A percentile compares a stretch with the other conserved stretches of the same genome.
phyloP scores from a whole-genome alignment of 805 yeast genomes.

The Tanozyma kutaoensis region DNA sequence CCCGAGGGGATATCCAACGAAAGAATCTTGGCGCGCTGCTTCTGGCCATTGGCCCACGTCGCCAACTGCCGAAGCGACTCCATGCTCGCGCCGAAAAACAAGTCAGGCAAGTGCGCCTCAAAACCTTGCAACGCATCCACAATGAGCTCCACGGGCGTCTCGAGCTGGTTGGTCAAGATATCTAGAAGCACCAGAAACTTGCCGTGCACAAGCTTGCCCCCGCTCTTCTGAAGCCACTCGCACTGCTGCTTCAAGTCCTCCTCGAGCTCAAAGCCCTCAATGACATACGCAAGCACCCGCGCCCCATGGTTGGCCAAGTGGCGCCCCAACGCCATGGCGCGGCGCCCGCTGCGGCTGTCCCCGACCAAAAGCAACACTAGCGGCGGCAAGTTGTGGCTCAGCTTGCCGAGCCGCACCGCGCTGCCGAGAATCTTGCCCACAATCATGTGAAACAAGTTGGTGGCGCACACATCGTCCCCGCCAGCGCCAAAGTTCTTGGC shows the following conservation, averaged over 20 bases:
- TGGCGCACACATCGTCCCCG: constrained; percentile 53
- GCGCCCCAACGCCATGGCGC: constrained; percentile 70
- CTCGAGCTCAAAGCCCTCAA: constrained; percentile 22
- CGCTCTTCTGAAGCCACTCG: constrained; percentile 41
- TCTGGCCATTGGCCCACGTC: constrained; percentile 50
- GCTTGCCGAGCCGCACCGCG: constrained; percentile 39
- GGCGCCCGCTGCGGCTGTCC: constrained; percentile 60
- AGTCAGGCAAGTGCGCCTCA: constrained; percentile 54
- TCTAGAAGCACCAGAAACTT: constrained; percentile 20
- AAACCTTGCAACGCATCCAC: constrained; percentile 81
- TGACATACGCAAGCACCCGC: constrained; percentile 43
- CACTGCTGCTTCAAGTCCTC: constrained; percentile 36
- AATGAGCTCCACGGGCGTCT: constrained; percentile 67
- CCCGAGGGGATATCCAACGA: constrained; percentile 80
- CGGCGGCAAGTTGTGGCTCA: constrained; percentile 70
- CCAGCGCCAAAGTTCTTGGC: constrained; percentile 41
- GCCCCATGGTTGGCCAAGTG: constrained; percentile 65
- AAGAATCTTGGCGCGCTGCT: constrained; percentile 30
- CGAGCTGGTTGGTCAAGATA: constrained; percentile 30
- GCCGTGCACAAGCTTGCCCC: constrained; percentile 49
- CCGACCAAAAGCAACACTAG: constrained; percentile 59
- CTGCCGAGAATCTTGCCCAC: constrained; percentile 55
- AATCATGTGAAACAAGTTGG: constrained; percentile 48
- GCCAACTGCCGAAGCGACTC: constrained; percentile 31
- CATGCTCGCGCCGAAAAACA: constrained; percentile 27